Evolutionary conservation across 2,329 filamentous ascomycete species (phyloP).

Genomic region (Ophiocordyceps camponoti-floridani): DNA sequence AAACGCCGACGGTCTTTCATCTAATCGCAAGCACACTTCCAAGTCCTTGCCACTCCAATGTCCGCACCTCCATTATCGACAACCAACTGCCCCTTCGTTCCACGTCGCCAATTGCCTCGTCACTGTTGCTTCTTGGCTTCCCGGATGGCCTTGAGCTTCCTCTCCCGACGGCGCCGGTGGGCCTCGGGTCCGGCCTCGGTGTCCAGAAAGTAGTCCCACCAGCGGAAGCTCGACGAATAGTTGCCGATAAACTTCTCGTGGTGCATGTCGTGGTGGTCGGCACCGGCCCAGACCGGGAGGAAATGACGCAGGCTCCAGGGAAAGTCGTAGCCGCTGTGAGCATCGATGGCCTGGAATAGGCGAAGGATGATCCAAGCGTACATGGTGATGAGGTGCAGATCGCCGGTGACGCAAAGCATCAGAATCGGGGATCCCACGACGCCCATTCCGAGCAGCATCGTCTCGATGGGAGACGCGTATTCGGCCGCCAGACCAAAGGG

Average conservation of each 20-base stretch:
- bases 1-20: conserved; percentile 7
- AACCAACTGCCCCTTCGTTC: neutral
- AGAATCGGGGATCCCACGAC: conserved; percentile 68
- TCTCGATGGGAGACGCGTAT: conserved; percentile 94
- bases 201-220: conserved; percentile 93
- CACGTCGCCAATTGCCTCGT: conserved; percentile 2
- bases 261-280: conserved; percentile 89
- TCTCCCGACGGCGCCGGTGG: conserved; percentile 65
- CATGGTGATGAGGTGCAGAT: conserved; percentile 94
- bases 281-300: conserved; percentile 94
- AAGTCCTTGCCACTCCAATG: neutral
- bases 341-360: conserved; percentile 93
- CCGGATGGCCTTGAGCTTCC: conserved; percentile 45
- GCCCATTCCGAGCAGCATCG: conserved; percentile 83
- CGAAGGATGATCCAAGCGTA: conserved; percentile 89
- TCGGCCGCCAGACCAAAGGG: conserved; percentile 93
- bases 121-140: conserved; percentile 49
- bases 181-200: conserved; percentile 87
- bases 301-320: conserved; percentile 93
- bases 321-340: conserved; percentile 96
- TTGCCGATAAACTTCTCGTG: conserved; percentile 99
- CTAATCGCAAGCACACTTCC: conserved; percentile 5
- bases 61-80: no score
- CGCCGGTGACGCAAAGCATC: conserved; percentile 65
- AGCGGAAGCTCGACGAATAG: conserved; percentile 93